phyloP scores from a whole-genome alignment of 208 protist species.

The Entamoeba histolytica region DNA sequence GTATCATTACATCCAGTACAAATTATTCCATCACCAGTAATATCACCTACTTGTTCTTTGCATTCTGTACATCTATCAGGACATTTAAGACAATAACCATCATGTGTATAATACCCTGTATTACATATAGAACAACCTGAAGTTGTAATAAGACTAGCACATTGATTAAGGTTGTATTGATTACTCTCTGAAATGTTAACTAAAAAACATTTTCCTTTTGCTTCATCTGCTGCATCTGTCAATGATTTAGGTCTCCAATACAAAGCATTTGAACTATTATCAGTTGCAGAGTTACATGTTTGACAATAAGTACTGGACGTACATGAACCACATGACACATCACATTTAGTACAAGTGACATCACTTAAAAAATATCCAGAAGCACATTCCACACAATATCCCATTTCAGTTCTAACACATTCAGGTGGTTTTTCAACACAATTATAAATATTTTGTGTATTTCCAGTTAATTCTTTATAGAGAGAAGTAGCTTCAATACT shows the following conservation, averaged over 20 bases:
- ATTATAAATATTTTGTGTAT: not conserved
- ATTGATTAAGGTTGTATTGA: not conserved
- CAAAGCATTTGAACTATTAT: not conserved
- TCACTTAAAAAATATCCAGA: not conserved
- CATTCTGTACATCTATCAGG: not conserved
- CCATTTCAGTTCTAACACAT: not conserved
- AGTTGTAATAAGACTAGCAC: not conserved
- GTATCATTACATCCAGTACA: not conserved
- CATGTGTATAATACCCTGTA: not conserved
- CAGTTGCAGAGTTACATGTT: not conserved
- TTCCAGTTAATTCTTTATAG: not conserved
- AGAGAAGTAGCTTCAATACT: not conserved
- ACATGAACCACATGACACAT: not conserved
- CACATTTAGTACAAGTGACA: not conserved
- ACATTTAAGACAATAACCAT: not conserved
- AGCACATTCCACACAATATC: not conserved
- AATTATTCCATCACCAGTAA: not conserved
- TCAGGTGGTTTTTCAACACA: not conserved
- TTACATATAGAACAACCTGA: not conserved
- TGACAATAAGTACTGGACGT: not conserved
- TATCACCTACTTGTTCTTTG: not conserved
- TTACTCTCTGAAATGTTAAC: not conserved
- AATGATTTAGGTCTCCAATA: not conserved
- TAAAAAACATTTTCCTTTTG: not conserved
- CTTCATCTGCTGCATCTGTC: not conserved